These are phyloP conservation scores for Russula virescens DNA, from an alignment of 768 basidiomycete genomes.

Conservation along the genomic window DNA sequence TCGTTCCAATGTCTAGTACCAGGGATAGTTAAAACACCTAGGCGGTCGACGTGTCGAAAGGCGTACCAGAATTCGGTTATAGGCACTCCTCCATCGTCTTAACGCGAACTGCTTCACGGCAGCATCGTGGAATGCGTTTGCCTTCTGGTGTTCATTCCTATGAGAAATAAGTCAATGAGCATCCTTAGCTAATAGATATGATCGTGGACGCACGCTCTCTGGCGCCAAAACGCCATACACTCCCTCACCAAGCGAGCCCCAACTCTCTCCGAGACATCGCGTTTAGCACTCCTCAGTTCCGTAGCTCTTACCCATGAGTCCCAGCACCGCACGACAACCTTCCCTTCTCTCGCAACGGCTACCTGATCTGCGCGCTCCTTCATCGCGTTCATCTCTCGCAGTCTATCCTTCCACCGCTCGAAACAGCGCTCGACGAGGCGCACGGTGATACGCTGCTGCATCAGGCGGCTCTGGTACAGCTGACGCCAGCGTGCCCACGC, in stretches of 20 bases:
- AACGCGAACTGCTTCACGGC: slow-evolving; percentile 43
- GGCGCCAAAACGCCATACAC: slow-evolving; percentile 53
- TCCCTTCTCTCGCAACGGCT: slow-evolving; percentile 32
- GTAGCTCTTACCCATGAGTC: slow-evolving; percentile 49
- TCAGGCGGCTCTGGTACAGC: slow-evolving; percentile 44
- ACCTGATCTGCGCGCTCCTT: slow-evolving; percentile 46
- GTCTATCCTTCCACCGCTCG: slow-evolving; percentile 46
- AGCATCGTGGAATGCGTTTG: slow-evolving; percentile 39
- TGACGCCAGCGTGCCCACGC: slow-evolving; percentile 67
- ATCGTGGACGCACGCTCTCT: slow-evolving; percentile 41
- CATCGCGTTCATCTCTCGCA: slow-evolving; percentile 39
- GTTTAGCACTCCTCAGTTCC: slow-evolving; percentile 43
- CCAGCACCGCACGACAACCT: slow-evolving; percentile 42
- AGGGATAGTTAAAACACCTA: slow-evolving; percentile 3
- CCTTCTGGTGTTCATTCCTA: slow-evolving; percentile 43
- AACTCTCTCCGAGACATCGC: slow-evolving; percentile 39
- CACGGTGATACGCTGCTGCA: slow-evolving; percentile 46
- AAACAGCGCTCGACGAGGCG: slow-evolving; percentile 42
- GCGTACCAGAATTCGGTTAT: slow-evolving; percentile 47
- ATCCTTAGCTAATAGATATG: neutral
- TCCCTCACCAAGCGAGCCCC: slow-evolving; percentile 44
- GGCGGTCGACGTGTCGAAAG: neutral
- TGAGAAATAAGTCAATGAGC: slow-evolving; percentile 9
- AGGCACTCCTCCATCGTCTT: slow-evolving; percentile 50
- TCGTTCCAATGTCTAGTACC: slow-evolving; percentile 45